Evolutionary conservation across 2,329 filamentous ascomycete species (phyloP), one percentile per base, ranked within the genome.

Genomic region (Fusarium setosum): DNA sequence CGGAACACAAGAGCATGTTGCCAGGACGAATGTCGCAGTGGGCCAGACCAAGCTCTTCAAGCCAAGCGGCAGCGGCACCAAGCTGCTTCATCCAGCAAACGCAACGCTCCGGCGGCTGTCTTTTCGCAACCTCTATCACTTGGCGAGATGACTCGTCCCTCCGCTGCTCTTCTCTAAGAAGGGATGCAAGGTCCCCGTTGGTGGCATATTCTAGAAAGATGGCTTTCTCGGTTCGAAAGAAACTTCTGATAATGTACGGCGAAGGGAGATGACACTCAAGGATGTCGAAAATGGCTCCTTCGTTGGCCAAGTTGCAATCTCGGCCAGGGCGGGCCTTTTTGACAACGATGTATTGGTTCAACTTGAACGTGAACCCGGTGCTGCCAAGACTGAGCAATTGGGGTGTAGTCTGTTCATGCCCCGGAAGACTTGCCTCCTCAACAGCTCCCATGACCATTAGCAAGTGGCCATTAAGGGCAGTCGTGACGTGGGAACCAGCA

Each of bases 161-260:
- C 26, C 37, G 54, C 31, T 42, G 37, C 38, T 54, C 51, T 17
- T 54, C 51, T 32, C 26, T 37, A n/a, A 56, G 53, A 56, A 50
- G 13, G 13, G 42, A 41, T 11, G 44, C 42, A 7, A 64, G 20
- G 38, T 56, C 42, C 11, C 49, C 57, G 12, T 41, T 24, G 17
- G 37, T 18, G 41, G 37, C 53, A 58, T 42, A 61, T 35, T 64
- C 54, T 6, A 64, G 11, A 29, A 64, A 64, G 34, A 59, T 65
- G 5, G 48, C 55, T 15, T 54, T 42, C 20, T 50, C 17, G 17
- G 42, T 56, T 9, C 37, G 21, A 20, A 59, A 34, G 23, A 59
- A 56, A 32, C 54, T 53, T 26, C 38, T 45, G 21, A 65, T 21
- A 41, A 62, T 65, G 12, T 59, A 65, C 5, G 62, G 58, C 37